phyloP scores from a whole-genome alignment of 2,329 filamentous ascomycete genomes.

The Botryosphaeria agaves region DNA sequence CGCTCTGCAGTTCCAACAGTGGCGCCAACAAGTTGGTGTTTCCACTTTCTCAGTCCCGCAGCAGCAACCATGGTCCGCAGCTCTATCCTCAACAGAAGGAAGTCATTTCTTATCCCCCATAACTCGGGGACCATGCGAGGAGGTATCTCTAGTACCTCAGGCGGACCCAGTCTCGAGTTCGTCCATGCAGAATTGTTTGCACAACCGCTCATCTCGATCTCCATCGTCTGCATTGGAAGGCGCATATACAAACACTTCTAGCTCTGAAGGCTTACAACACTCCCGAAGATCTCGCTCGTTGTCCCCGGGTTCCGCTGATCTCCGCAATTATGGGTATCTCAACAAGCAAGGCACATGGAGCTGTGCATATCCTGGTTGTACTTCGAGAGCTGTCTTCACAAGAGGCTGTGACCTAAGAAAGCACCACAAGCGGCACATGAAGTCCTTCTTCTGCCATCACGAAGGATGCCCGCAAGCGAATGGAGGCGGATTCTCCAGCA shows the following conservation, averaged over 20 bases:
- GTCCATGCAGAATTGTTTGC: too few relatives aligned
- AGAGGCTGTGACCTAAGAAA: conserved; percentile 44
- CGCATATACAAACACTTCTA: neutral
- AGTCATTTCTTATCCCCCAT: too few relatives aligned
- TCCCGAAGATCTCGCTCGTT: neutral
- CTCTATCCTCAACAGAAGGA: too few relatives aligned
- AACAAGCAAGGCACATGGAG: conserved; percentile 35
- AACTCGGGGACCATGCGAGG: too few relatives aligned
- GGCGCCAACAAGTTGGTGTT: too few relatives aligned
- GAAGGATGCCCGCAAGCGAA: conserved; percentile 38
- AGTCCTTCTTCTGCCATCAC: conserved; percentile 42
- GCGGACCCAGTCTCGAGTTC: too few relatives aligned
- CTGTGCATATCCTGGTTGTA: conserved; percentile 40
- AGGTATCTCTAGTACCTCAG: too few relatives aligned
- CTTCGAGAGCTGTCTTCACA: conserved; percentile 39
- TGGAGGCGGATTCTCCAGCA: conserved; percentile 42
- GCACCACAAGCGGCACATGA: conserved; percentile 44
- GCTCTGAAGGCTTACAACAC: neutral
- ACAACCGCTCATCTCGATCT: too few relatives aligned
- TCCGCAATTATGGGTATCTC: conserved; percentile 22
- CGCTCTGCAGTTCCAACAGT: too few relatives aligned
- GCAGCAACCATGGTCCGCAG: too few relatives aligned
- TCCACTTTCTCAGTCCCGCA: too few relatives aligned
- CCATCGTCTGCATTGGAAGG: too few relatives aligned
- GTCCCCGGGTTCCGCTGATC: conserved; percentile 9